Conservation (phyloP, 2,329 filamentous ascomycete genomes). For the Ophiostoma ips region DNA sequence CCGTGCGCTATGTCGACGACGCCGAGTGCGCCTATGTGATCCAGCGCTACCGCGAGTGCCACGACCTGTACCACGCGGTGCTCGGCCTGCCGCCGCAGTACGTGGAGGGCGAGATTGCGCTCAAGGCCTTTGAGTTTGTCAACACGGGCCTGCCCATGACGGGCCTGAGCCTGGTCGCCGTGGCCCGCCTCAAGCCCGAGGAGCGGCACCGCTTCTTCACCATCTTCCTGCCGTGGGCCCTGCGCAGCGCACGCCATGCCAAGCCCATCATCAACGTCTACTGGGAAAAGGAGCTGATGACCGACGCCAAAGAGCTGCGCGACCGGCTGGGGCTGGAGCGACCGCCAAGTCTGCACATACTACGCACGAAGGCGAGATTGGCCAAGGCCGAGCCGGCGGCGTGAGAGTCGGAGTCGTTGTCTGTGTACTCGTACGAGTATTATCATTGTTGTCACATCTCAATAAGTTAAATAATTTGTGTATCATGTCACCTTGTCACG, state of each 20-base stretch:
- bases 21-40: constrained; percentile 96
- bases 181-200: constrained; percentile 70
- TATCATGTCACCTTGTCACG: not conserved
- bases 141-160: constrained; percentile 96
- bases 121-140: constrained; percentile 95
- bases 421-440: too few species aligned
- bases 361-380: constrained; percentile 39
- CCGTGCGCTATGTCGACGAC: constrained; percentile 84
- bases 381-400: not conserved
- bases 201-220: constrained; percentile 63
- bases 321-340: constrained; percentile 67
- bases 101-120: constrained; percentile 90
- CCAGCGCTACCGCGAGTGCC: constrained; percentile 93
- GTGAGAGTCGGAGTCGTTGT: too few species aligned
- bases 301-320: constrained; percentile 64
- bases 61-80: constrained; percentile 95
- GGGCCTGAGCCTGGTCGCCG: constrained; percentile 69
- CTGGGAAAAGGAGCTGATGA: constrained; percentile 89
- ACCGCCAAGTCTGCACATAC: constrained; percentile 72
- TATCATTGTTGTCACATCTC: too few species aligned
- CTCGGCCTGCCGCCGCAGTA: constrained; percentile 84
- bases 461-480: too few species aligned
- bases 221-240: constrained; percentile 80
- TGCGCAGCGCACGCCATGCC: constrained; percentile 62
- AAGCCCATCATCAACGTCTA: constrained; percentile 90